phyloP scores from a whole-genome alignment of 2,329 filamentous ascomycete species.

The Karstenula rhodostoma region DNA sequence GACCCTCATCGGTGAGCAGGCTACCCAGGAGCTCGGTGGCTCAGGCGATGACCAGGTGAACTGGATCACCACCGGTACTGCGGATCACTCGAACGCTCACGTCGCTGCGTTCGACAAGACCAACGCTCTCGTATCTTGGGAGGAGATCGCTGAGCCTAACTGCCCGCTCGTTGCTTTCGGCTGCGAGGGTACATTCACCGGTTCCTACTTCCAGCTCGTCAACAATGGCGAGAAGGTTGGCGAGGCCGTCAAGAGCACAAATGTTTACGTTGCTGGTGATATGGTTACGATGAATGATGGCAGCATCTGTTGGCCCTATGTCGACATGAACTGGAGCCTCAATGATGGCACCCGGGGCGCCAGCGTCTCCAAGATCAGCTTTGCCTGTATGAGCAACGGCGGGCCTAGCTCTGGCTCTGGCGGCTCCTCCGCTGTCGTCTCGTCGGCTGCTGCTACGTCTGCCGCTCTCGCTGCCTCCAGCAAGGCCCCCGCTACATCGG shows the following conservation, averaged over 20 bases:
- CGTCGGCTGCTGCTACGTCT: slow-evolving; percentile 17
- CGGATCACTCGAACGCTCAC: slow-evolving; percentile 67
- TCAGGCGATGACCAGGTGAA: slow-evolving; percentile 67
- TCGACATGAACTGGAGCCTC: slow-evolving; percentile 62
- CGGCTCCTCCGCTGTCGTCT: slow-evolving; percentile 6
- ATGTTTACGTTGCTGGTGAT: slow-evolving; percentile 68
- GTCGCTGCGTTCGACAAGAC: slow-evolving; percentile 62
- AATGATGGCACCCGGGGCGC: slow-evolving; percentile 49
- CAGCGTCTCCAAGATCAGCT: slow-evolving; percentile 57
- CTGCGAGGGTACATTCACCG: slow-evolving; percentile 66
- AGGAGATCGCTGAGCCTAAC: slow-evolving; percentile 64
- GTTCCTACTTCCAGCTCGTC: slow-evolving; percentile 68
- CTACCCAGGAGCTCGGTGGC: slow-evolving; percentile 62
- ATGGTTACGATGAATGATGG: slow-evolving; percentile 68
- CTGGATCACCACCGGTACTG: slow-evolving; percentile 64
- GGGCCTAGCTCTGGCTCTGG: slow-evolving; percentile 17
- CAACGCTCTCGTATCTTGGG: slow-evolving; percentile 67
- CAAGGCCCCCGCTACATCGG: slow-evolving; percentile 17
- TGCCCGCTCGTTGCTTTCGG: slow-evolving; percentile 68
- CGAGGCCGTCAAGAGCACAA: slow-evolving; percentile 57
- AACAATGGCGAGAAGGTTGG: slow-evolving; percentile 63
- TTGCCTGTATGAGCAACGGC: slow-evolving; percentile 57
- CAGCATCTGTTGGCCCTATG: slow-evolving; percentile 69
- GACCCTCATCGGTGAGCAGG: slow-evolving; percentile 62
- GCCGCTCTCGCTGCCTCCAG: slow-evolving; percentile 14